Percentiles rank a stretch among this genome's conserved stretches.
phyloP scores from a whole-genome alignment of 169 alveolate species.

The Plasmodium vivax region DNA sequence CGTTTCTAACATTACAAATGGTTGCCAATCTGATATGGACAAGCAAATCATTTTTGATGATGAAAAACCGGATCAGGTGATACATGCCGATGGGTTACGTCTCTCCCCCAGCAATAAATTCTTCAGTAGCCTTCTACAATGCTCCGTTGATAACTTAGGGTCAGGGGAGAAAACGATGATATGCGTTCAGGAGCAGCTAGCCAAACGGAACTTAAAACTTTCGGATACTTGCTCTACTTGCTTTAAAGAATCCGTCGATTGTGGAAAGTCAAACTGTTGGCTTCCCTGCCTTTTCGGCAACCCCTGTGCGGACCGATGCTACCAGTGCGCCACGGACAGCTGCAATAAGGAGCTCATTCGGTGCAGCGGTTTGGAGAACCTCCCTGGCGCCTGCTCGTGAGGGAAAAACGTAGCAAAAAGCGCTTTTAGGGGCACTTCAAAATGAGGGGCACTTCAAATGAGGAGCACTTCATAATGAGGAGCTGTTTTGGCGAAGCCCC shows the following conservation, averaged over 20 bases:
- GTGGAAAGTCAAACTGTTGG: conserved; percentile 74
- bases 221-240: conserved; percentile 57
- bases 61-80: not conserved
- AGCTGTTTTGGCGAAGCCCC: not conserved
- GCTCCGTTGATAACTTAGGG: conserved; percentile 60
- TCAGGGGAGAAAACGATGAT: conserved; percentile 66
- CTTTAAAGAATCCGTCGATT: conserved; percentile 46
- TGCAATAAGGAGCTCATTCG: conserved; percentile 33
- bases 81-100: not conserved
- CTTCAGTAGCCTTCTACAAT: conserved; percentile 29
- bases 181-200: conserved; percentile 48
- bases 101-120: conserved; percentile 47
- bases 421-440: no score
- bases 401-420: not conserved
- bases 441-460: no score
- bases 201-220: conserved; percentile 19
- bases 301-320: conserved; percentile 36
- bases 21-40: conserved; percentile 49
- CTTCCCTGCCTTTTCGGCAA: conserved; percentile 35
- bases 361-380: conserved; percentile 33
- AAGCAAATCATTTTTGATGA: conserved; percentile 29
- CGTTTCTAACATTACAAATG: not conserved
- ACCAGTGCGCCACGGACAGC: conserved; percentile 12
- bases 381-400: conserved; percentile 48
- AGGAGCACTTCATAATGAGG: no score